Evolutionary conservation across 768 basidiomycete genomes (phyloP).

Genomic region (Naganishia vaughanmartiniae): DNA sequence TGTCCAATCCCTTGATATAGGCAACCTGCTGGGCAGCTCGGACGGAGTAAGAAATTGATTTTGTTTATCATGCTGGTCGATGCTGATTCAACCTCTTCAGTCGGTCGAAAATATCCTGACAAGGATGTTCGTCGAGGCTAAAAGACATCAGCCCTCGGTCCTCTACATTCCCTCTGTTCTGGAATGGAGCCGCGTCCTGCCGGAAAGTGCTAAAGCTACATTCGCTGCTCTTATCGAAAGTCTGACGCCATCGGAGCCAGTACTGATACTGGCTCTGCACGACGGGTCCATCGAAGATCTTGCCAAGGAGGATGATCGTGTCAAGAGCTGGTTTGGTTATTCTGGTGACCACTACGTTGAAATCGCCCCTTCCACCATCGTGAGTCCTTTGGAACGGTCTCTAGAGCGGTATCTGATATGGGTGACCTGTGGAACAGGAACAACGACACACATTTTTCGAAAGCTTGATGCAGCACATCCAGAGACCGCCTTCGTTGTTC

Average conservation of each 20-base stretch:
- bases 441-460: conserved; percentile 75
- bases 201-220: conserved; percentile 78
- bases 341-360: conserved; percentile 71
- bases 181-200: conserved; percentile 79
- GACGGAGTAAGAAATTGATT: conserved; percentile 63
- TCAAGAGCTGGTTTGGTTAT: conserved; percentile 84
- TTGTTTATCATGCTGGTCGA: neutral
- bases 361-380: conserved; percentile 58
- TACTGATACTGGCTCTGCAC: conserved; percentile 84
- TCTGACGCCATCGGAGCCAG: conserved; percentile 83
- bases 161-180: conserved; percentile 88
- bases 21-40: conserved; percentile 80
- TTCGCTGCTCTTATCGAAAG: conserved; percentile 88
- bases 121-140: conserved; percentile 93
- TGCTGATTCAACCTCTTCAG: conserved; percentile 53
- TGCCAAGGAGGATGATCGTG: conserved; percentile 62
- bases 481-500: conserved; percentile 77
- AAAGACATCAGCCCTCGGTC: conserved; percentile 91
- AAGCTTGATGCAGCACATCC: conserved; percentile 66
- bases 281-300: conserved; percentile 71
- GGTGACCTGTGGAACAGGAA: conserved; percentile 32
- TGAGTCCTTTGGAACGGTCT: conserved; percentile 33
- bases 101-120: conserved; percentile 88
- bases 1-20: conserved; percentile 88
- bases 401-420: neutral